Evolutionary conservation across 202 grass and related monocot genomes (phyloP), one percentile per base, ranked within the genome.

Genomic region (Musa balbisiana): DNA sequence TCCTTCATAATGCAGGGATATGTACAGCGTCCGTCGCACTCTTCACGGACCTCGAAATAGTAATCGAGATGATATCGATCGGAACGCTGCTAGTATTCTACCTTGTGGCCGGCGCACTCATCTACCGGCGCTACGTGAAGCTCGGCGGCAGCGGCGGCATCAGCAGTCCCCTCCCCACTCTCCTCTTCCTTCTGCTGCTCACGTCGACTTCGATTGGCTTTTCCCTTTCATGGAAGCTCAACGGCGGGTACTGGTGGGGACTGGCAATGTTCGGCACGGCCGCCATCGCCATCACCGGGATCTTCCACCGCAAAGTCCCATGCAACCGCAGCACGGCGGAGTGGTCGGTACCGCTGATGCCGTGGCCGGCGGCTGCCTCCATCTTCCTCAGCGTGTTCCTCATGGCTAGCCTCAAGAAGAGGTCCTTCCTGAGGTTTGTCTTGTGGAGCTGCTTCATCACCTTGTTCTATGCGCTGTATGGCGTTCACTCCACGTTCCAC

Each of bases 301-400:
- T 85, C 15, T 92, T 89, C 71, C 84, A 89, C 54, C 72, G 51
- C 21, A 81, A 33, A 59, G 54, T 73, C 17, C 78, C 3, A 13
- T 69, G 72, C 58, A 72, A 76, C 20, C 9, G 16, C 24, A 26
- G 54, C 21, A 21, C 71, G 0, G 43, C 67, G 4, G 84, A 74
- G 71, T 92, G 90, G 90, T 76, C 74, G 0, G 90, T 92, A 3
- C 90, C 90, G 50, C 20, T 85, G 53, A 92, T 92, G 90, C 90
- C 90, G 9, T 92, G 90, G 90, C 84, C 87, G 49, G 84, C 87
- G 13, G 87, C 90, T 3, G 82, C 82, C 68, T 92, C 90, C 3
- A 81, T 89, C 78, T 89, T 92, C 78, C 82, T 92, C 67, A 92
- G 89, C 43, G 87, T 92, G 51, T 92, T 92, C 78, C 82, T 92